These are phyloP conservation scores for Noccaea caerulescens DNA, from an alignment of 345 rosid genomes.

Conservation along the genomic window DNA sequence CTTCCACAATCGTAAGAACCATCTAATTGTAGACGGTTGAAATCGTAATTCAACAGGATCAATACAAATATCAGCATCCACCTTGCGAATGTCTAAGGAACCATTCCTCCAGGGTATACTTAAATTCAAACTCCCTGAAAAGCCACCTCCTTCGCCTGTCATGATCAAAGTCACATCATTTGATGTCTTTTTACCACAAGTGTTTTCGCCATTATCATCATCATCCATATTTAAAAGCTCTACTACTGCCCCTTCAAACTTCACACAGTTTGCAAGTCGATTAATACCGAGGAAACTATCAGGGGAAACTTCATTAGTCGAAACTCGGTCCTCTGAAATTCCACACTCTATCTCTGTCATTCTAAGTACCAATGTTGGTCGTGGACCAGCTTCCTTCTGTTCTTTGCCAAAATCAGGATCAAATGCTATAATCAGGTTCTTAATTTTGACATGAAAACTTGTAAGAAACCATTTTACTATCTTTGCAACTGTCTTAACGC, in stretches of 20 bases:
- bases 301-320: conserved; percentile 40
- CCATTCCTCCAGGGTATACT: conserved; percentile 98
- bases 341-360: conserved; percentile 74
- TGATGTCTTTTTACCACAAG: conserved; percentile 39
- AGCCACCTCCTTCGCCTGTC: conserved; percentile 68
- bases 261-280: conserved; percentile 71
- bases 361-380: conserved; percentile 66
- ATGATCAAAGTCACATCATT: conserved; percentile 56
- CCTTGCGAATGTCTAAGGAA: conserved; percentile 81
- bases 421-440: conserved; percentile 75
- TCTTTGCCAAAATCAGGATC: conserved; percentile 58
- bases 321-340: conserved; percentile 63
- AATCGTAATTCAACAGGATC: conserved; percentile 80
- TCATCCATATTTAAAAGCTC: conserved; percentile 73
- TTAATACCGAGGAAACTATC: conserved; percentile 73
- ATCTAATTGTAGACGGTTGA: conserved; percentile 70
- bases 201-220: conserved; percentile 38
- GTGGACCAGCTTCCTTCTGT: conserved; percentile 41
- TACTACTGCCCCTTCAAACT: conserved; percentile 73
- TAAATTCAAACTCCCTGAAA: conserved; percentile 80
- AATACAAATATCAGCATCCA: conserved; percentile 75
- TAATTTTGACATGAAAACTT: conserved; percentile 76
- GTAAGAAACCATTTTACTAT: conserved; percentile 90
- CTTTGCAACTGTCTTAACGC: conserved; percentile 94
- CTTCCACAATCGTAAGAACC: conserved; percentile 69